These are phyloP conservation scores for Lepiota brunneoincarnata DNA, from an alignment of 768 basidiomycete species.

Conservation along the genomic window DNA sequence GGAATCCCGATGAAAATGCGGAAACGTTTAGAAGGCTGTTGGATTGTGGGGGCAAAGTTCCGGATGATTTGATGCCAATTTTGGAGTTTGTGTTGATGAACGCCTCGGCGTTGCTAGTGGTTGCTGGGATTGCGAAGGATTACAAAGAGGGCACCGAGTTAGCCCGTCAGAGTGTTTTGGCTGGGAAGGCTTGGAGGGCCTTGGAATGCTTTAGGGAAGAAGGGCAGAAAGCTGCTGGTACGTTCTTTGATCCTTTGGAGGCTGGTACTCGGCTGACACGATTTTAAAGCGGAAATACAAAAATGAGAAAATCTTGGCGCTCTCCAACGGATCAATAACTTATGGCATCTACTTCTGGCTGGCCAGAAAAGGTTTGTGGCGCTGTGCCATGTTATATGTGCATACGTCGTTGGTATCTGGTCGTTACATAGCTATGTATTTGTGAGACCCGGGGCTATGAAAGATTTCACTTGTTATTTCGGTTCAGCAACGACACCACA, in stretches of 20 bases:
- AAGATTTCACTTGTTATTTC: conserved; percentile 22
- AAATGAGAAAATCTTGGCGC: not conserved
- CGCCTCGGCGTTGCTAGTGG: conserved; percentile 82
- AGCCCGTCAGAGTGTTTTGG: conserved; percentile 59
- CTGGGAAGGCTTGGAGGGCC: conserved; percentile 60
- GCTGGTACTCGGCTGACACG: not conserved
- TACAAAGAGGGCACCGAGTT: conserved; percentile 69
- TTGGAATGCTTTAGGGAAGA: conserved; percentile 48
- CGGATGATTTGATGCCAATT: conserved; percentile 57
- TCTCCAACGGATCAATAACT: conserved; percentile 1
- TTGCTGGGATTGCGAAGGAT: conserved; percentile 71
- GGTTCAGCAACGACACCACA: conserved; percentile 56
- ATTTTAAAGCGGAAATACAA: not conserved
- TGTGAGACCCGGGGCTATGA: not conserved
- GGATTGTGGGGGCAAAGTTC: conserved; percentile 52
- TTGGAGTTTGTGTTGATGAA: conserved; percentile 90
- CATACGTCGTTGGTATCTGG: too few relatives aligned
- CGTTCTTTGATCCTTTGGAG: not conserved
- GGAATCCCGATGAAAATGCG: conserved; percentile 80
- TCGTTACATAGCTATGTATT: not conserved
- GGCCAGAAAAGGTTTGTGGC: too few relatives aligned
- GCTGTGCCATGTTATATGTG: too few relatives aligned
- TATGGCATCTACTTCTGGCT: not conserved
- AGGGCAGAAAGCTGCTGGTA: conserved; percentile 29
- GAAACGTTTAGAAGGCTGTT: conserved; percentile 66